phyloP scores from a whole-genome alignment of 192 early-diverging fungal species.

The Backusella mclennaniae region DNA sequence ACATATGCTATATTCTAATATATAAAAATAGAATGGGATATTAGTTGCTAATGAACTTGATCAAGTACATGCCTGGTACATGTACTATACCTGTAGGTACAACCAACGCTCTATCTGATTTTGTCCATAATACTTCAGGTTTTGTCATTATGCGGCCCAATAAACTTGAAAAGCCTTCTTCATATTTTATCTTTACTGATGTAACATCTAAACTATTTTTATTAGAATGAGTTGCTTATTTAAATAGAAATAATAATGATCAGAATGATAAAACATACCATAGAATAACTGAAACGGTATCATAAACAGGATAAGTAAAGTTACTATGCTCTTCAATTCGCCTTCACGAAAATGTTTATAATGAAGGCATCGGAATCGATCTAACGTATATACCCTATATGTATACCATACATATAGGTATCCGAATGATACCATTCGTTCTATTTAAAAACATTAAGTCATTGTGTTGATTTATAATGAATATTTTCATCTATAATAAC shows the following conservation, averaged over 20 bases:
- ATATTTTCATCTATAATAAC: slow-evolving; percentile 9
- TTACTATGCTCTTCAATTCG: slow-evolving; percentile 33
- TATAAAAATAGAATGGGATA: no score
- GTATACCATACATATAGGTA: slow-evolving; percentile 29
- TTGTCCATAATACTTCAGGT: slow-evolving; percentile 31
- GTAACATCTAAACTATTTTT: slow-evolving; percentile 25
- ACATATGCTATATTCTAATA: slow-evolving; percentile 38
- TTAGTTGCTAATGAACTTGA: not conserved
- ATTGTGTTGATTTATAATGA: slow-evolving; percentile 25
- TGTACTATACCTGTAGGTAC: slow-evolving; percentile 18
- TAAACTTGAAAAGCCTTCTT: slow-evolving; percentile 32
- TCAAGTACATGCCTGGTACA: not conserved
- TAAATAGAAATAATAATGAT: not conserved
- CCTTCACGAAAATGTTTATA: slow-evolving; percentile 22
- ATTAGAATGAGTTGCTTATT: not conserved
- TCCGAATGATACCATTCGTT: slow-evolving; percentile 22
- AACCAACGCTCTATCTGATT: slow-evolving; percentile 20
- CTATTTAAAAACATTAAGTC: slow-evolving; percentile 21
- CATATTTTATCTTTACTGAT: slow-evolving; percentile 32
- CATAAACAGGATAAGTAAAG: slow-evolving; percentile 29
- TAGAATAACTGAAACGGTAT: slow-evolving; percentile 33
- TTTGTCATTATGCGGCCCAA: slow-evolving; percentile 20
- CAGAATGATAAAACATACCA: slow-evolving; percentile 14
- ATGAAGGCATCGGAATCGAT: slow-evolving; percentile 30
- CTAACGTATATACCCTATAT: slow-evolving; percentile 26